Percentiles rank a stretch among this genome's conserved stretches.
phyloP scores from a whole-genome alignment of 257 asterid species.

The Solanum peruvianum region DNA sequence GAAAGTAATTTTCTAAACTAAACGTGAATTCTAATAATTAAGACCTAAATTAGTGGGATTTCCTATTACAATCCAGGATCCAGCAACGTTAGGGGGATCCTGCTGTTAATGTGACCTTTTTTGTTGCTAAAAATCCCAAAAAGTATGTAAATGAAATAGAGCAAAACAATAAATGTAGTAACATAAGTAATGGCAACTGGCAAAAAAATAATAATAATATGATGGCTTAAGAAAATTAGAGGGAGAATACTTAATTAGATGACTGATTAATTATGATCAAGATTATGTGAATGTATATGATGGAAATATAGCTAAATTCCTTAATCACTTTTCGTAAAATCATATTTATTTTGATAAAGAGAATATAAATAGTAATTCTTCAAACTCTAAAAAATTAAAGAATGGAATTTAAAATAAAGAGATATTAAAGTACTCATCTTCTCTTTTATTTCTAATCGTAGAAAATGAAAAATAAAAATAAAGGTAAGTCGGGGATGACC shows the following conservation, averaged over 20 bases:
- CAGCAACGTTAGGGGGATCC: not conserved
- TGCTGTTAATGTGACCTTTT: too few species aligned
- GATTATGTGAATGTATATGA: not conserved
- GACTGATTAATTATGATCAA: not conserved
- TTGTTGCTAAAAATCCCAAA: not conserved
- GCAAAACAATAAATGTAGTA: not conserved
- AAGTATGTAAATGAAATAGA: not conserved
- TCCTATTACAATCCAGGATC: constrained; percentile 6
- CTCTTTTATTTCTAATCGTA: not conserved
- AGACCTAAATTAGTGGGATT: too few species aligned
- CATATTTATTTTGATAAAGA: not conserved
- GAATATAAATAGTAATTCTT: too few species aligned
- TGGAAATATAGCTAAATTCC: too few species aligned
- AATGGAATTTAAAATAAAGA: too few species aligned
- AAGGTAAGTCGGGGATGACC: not conserved
- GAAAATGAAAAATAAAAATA: too few species aligned
- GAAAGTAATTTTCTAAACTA: too few species aligned
- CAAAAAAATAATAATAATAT: too few species aligned
- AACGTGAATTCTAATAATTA: too few species aligned
- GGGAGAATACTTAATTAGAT: not conserved
- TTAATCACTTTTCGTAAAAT: not conserved
- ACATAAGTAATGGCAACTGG: not conserved
- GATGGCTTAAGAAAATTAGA: not conserved
- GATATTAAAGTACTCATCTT: too few species aligned
- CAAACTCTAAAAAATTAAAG: not conserved